phyloP scores from a whole-genome alignment of 1,139 yeast species.

The Maudiozyma humilis region DNA sequence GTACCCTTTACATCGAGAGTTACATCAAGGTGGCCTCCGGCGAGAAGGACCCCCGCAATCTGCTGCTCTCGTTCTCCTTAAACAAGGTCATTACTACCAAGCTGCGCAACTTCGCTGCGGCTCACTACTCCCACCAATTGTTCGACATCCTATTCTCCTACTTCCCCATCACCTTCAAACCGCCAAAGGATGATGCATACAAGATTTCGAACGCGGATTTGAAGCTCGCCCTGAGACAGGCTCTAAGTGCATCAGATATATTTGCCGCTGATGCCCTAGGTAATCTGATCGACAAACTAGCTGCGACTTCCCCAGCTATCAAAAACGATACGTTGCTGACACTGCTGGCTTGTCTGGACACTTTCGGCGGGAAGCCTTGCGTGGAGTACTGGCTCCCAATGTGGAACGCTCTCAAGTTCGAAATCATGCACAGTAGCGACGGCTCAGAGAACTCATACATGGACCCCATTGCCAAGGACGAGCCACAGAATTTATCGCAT shows the following conservation, averaged over 20 bases:
- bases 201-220: constrained; percentile 68
- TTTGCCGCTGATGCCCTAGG: constrained; percentile 73
- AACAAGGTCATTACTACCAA: constrained; percentile 42
- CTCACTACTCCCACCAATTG: constrained; percentile 45
- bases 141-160: constrained; percentile 90
- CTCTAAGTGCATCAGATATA: constrained; percentile 54
- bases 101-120: constrained; percentile 35
- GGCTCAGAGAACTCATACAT: constrained; percentile 29
- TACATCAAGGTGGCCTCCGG: constrained; percentile 69
- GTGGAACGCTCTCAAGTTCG: constrained; percentile 87
- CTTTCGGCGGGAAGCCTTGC: constrained; percentile 41
- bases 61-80: constrained; percentile 60
- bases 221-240: constrained; percentile 46
- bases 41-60: constrained; percentile 89
- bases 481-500: not conserved
- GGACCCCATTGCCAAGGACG: constrained; percentile 6
- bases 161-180: constrained; percentile 91
- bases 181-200: constrained; percentile 88
- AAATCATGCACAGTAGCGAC: constrained; percentile 66
- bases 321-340: constrained; percentile 70
- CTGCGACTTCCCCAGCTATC: constrained; percentile 72
- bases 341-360: constrained; percentile 46
- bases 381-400: constrained; percentile 61
- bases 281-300: constrained; percentile 71
- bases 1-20: constrained; percentile 42